Evolutionary conservation across 352 stramenopile species (phyloP).

Genomic region (Phytophthora agathidicida): DNA sequence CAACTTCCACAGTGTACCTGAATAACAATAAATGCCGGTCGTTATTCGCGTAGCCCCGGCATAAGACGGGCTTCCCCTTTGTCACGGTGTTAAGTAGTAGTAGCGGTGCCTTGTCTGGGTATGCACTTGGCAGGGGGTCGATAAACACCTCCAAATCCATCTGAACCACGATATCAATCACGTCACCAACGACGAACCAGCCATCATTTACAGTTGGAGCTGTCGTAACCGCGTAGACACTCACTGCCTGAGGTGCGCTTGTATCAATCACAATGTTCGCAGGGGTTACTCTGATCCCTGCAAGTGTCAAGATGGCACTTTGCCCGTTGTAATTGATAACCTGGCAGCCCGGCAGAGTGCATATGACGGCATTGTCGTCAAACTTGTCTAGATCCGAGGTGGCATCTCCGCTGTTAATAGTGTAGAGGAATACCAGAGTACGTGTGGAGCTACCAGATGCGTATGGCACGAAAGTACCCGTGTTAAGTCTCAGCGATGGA

Average conservation of each 20-base stretch:
- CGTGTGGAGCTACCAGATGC: constrained; percentile 55
- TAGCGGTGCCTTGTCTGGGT: constrained; percentile 76
- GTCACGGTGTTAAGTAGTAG: constrained; percentile 65
- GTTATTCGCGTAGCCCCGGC: constrained; percentile 57
- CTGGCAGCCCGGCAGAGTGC: constrained; percentile 40
- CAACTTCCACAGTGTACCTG: constrained; percentile 66
- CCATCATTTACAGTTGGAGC: constrained; percentile 61
- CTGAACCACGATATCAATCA: constrained; percentile 80
- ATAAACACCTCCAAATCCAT: constrained; percentile 82
- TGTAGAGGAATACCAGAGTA: constrained; percentile 72
- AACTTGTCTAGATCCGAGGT: constrained; percentile 60
- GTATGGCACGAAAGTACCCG: constrained; percentile 59
- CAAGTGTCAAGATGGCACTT: constrained; percentile 42
- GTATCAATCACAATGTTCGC: constrained; percentile 68
- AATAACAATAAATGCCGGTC: constrained; percentile 72
- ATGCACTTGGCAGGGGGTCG: constrained; percentile 68
- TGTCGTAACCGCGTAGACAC: constrained; percentile 65
- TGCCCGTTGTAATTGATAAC: constrained; percentile 81
- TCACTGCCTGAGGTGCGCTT: constrained; percentile 53
- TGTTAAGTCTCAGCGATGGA: constrained; percentile 62
- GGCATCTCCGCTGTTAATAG: constrained; percentile 57
- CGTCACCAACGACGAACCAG: constrained; percentile 78
- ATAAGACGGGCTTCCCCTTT: constrained; percentile 57
- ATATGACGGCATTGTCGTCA: constrained; percentile 56
- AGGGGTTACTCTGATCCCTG: constrained; percentile 47